Base-by-base conservation (phyloP, 2,329 filamentous ascomycete genomes). In the Phialophora expanda region DNA sequence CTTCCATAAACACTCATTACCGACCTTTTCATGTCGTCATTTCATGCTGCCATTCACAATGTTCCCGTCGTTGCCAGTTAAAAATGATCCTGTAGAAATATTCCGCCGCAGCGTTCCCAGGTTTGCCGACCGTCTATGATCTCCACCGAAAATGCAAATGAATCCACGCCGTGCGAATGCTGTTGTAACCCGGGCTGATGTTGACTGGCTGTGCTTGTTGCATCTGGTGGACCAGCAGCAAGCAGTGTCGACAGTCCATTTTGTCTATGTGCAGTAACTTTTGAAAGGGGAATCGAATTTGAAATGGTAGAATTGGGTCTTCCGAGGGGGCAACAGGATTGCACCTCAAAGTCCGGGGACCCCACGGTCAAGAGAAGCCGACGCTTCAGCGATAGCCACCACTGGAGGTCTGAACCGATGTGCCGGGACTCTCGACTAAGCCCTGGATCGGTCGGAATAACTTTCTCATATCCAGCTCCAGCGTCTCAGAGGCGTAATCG, bases 401-500 rank as follows among this genome's bases (percentile, higher is more conserved):
- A 24, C 32, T 20, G 22, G 54, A 53, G 22, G 26, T 3, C 54
- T 63, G 51, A 17, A 38, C 26, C 4, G 51, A 12, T 26, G 60
- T 34, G 1, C n/a, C 22, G 1, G 62, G 46, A 38, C 51, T 62
- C 7, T 66, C 66, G 48, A 28, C 26, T 6, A 68, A 34, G 20
- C 38, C 57, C 11, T 67, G 75, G 74, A 82, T 81, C 17, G 89
- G 88, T 73, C 84, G 86, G 76, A 92, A 91, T 58, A 92, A 81
- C 72, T 87, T 82, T 73, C 87, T 86, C 88, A 91, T 90, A 77
- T 91, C 86, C 67, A 91, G 81, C 7, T 87, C 90, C 71, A 90
- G 81, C 74, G 89, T 84, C 69, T 81, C 81, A 48, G 86, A 79
- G 6, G 87, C 89, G 74, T 88, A 91, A 65, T 85, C 83, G 69